phyloP scores from a whole-genome alignment of 805 yeast genomes.

The Candida silvicultrix region DNA sequence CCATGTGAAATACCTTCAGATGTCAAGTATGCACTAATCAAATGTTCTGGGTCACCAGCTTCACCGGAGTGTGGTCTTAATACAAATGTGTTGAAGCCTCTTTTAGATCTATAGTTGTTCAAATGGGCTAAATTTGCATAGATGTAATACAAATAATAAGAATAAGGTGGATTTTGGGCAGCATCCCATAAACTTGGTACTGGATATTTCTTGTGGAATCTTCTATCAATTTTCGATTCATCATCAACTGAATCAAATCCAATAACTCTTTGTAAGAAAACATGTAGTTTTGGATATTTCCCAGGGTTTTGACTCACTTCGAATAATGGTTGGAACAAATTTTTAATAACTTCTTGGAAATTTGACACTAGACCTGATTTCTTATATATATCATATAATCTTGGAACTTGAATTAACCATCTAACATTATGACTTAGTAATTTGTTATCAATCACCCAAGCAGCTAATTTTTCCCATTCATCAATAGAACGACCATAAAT shows the following conservation, averaged over 20 bases:
- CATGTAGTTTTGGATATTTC: conserved; percentile 83
- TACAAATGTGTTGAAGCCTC: conserved; percentile 85
- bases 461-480: conserved; percentile 95
- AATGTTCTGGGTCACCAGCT: conserved; percentile 99
- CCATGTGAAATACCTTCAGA: conserved; percentile 96
- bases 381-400: conserved; percentile 86
- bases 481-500: conserved; percentile 83
- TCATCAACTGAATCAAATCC: conserved; percentile 99
- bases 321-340: conserved; percentile 81
- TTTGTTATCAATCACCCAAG: conserved; percentile 93
- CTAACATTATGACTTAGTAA: conserved; percentile 89
- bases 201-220: conserved; percentile 78
- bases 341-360: conserved; percentile 73
- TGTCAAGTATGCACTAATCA: conserved; percentile 81
- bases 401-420: conserved; percentile 94
- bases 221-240: conserved; percentile 86
- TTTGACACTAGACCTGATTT: conserved; percentile 59
- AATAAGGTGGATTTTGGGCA: conserved; percentile 89
- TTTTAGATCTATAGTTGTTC: conserved; percentile 71
- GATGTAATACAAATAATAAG: conserved; percentile 86
- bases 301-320: conserved; percentile 84
- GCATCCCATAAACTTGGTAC: conserved; percentile 79
- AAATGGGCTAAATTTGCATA: conserved; percentile 82
- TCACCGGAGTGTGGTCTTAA: conserved; percentile 98
- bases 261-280: conserved; percentile 87